Evolutionary conservation across 2,329 filamentous ascomycete species (phyloP), one percentile per base, ranked within the genome.

Genomic region (Esteya vermicola): DNA sequence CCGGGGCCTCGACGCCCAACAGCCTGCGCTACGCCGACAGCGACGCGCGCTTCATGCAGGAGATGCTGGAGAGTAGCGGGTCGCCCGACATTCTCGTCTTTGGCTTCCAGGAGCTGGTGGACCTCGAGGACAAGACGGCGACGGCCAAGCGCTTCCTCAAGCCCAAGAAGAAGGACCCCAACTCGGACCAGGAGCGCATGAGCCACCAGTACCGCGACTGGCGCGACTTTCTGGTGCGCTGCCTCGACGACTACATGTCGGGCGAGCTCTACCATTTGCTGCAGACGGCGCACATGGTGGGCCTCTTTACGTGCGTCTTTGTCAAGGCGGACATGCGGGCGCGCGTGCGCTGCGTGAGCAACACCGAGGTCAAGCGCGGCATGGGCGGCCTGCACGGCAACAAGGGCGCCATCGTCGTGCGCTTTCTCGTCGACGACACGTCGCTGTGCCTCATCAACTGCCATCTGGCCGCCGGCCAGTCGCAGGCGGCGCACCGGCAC

Each of bases 31-130:
- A 83, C 46, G 75, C 75, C 2, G 70, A 75, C 23, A 63, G 72
- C 39, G 85, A 93, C 51, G 72, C 74, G 10, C 68, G 70, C 33
- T 96, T 96, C 57, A 82, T 96, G 52, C 76, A 78, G 47, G 76
- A 89, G 42, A 70, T 93, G 14, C 66, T 98, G 21, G 73, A 79
- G 47, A 74, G 72, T n/a, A 78, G 81, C 45, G 72, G 80, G 30
- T 77, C 81, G 8, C 85, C 91, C 0, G 91, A 96, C 50, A 86
- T 98, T 37, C 62, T 96, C 3, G 75, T 96, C 1, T 98, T 98
- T 64, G 89, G 88, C 1, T 98, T 98, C 57, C 91, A 98, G 58
- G 91, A 98, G 59, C 70, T 98, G n/a, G 91, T 98, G 4, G 91
- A 98, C 54, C 67, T 98, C 8, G 91, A 98, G 57, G 85, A 98